Evolutionary conservation across 2,329 filamentous ascomycete species (phyloP), one percentile per base, ranked within the genome.

Genomic region (Anthostomella pinea): DNA sequence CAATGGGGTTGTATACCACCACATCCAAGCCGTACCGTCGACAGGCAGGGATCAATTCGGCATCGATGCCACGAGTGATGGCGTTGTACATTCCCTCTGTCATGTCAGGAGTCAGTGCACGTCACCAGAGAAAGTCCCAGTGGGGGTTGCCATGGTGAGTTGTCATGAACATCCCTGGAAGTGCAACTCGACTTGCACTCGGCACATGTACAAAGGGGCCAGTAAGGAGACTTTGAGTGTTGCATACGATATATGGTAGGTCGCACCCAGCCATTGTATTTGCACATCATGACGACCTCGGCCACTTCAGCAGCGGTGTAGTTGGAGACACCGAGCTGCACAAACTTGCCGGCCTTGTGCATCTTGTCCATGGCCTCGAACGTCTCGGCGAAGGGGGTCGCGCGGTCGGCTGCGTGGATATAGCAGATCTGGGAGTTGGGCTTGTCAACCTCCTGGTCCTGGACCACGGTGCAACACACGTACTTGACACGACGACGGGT

Each of bases 291-390:
- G 39, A 84, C 83, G 8, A 94, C 77, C 65, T 95, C 89, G 0
- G 88, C 88, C 8, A 95, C 85, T 60, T 95, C 89, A 57, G 84
- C 93, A 0, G 88, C 83, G 1, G 88, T 86, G 59, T 82, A 95
- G 66, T 95, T 95, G 52, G 79, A 85, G 40, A 96, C 65, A 2
- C 87, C 89, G 9, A 95, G 68, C 33, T 78, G 75, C 14, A 87
- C 79, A 55, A 96, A 95, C 59, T 91, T 93, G 42, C 88, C 87
- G 38, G 85, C 77, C 63, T 88, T 87, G 70, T 95, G 87, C 33
- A 95, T 67, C 63, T 88, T 80, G 59, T 95, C 78, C 41, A 89
- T 72, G 4, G 83, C 85, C 52, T 81, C 76, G 13, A 95, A 72
- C 0, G 89, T 93, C 62, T 93, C 84, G 6, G 79, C 79, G 53